phyloP scores from a whole-genome alignment of 768 basidiomycete genomes.

The Cantharellus cinnabarinus region DNA sequence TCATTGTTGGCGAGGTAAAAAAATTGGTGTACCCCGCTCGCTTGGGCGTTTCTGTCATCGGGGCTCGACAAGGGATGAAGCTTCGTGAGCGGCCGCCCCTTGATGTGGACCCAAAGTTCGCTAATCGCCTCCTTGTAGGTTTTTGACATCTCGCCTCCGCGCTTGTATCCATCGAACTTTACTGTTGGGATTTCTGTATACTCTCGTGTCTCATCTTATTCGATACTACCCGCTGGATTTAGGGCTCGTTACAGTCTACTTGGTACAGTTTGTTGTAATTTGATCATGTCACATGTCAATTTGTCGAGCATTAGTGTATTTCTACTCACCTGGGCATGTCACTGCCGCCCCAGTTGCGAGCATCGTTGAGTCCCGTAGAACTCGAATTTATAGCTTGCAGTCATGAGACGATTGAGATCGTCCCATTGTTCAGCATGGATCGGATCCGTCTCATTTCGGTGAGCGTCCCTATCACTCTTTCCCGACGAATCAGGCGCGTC shows the following conservation, averaged over 20 bases:
- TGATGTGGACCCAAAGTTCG: too few relatives aligned
- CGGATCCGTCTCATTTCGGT: slow-evolving; percentile 83
- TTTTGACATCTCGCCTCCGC: too few relatives aligned
- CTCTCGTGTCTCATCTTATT: too few relatives aligned
- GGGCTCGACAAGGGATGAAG: slow-evolving; percentile 61
- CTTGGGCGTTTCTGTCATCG: slow-evolving; percentile 53
- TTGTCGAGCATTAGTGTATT: not conserved
- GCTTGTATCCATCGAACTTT: too few relatives aligned
- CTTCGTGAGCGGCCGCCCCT: slow-evolving; percentile 34
- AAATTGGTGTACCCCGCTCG: slow-evolving; percentile 34
- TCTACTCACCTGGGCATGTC: slow-evolving; percentile 31
- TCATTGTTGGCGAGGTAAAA: slow-evolving; percentile 57
- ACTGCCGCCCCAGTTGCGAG: slow-evolving; percentile 46
- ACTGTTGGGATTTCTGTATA: too few relatives aligned
- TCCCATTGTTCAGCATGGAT: slow-evolving; percentile 80
- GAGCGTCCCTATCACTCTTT: slow-evolving; percentile 14
- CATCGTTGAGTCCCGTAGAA: slow-evolving; percentile 62
- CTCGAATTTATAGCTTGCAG: slow-evolving; percentile 78
- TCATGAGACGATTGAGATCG: slow-evolving; percentile 52
- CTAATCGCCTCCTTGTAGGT: too few relatives aligned
- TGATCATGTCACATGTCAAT: too few relatives aligned
- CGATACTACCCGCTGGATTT: too few relatives aligned
- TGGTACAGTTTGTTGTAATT: too few relatives aligned
- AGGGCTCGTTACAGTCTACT: too few relatives aligned
- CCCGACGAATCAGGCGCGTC: slow-evolving; percentile 1